These are phyloP conservation scores for Lecanoromycetidae sp. DNA, from an alignment of 2,329 filamentous ascomycete genomes.

Conservation along the genomic window DNA sequence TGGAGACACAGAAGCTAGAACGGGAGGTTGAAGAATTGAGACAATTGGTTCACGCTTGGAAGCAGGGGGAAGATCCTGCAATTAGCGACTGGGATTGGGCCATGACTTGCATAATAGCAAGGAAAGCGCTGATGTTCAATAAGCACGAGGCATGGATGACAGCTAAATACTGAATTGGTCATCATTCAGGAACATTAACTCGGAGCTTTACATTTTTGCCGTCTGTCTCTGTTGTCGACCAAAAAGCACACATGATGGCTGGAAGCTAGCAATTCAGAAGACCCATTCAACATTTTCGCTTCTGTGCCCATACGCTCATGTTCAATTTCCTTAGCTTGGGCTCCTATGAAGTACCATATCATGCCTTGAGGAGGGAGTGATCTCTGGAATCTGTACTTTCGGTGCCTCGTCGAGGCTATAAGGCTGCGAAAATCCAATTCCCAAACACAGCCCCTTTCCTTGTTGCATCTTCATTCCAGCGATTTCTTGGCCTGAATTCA, in stretches of 20 bases:
- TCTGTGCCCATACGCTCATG: conserved; percentile 67
- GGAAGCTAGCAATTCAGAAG: conserved; percentile 53
- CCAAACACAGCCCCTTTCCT: too few relatives aligned
- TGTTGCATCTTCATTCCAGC: too few relatives aligned
- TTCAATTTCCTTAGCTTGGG: conserved; percentile 52
- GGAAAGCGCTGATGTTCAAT: not conserved
- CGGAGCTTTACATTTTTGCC: not conserved
- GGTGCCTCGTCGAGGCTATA: not conserved
- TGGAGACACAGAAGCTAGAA: not conserved
- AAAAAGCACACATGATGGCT: conserved; percentile 43
- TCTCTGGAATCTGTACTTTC: conserved; percentile 57
- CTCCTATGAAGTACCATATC: conserved; percentile 59
- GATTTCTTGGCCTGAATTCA: too few relatives aligned
- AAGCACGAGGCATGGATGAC: not conserved
- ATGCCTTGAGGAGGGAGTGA: conserved; percentile 51
- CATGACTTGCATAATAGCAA: not conserved
- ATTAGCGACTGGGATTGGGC: not conserved
- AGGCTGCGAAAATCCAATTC: too few relatives aligned
- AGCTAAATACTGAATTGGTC: not conserved
- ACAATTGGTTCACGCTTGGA: not conserved
- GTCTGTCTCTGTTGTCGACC: not conserved
- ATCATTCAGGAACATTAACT: not conserved
- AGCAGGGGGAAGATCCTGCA: not conserved
- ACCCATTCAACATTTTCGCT: conserved; percentile 52
- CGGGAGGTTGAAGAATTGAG: not conserved